phyloP scores from a whole-genome alignment of 768 basidiomycete species.

The Hysterangium stoloniferum region DNA sequence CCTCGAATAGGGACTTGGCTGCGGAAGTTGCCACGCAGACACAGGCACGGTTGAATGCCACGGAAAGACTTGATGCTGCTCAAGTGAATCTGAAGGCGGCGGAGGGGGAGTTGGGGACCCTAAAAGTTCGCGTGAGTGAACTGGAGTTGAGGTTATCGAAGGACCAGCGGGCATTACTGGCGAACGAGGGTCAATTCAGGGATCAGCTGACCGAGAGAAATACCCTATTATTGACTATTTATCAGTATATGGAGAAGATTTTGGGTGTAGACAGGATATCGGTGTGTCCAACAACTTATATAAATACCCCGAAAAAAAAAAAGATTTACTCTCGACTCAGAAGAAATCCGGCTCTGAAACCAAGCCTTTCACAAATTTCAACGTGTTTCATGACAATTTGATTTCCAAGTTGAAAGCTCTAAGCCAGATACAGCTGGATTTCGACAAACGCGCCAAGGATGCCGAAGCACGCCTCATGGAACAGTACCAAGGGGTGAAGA shows the following conservation, averaged over 20 bases:
- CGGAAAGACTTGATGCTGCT: conserved; percentile 80
- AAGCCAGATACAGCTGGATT: conserved; percentile 76
- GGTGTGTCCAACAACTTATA: conserved; percentile 35
- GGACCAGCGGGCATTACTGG: conserved; percentile 66
- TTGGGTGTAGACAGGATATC: conserved; percentile 83
- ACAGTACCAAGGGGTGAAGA: conserved; percentile 69
- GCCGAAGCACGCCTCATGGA: conserved; percentile 67
- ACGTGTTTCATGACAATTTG: conserved; percentile 91
- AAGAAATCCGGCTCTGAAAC: conserved; percentile 76
- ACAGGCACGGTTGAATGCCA: conserved; percentile 76
- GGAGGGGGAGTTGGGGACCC: conserved; percentile 56
- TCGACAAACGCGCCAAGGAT: conserved; percentile 80
- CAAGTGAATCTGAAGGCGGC: conserved; percentile 54
- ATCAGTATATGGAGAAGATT: conserved; percentile 93
- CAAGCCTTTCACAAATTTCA: conserved; percentile 90
- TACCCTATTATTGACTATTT: conserved; percentile 83
- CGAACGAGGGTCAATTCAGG: conserved; percentile 72
- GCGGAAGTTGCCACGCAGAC: conserved; percentile 76
- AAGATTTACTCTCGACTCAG: conserved; percentile 27
- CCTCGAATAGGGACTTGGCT: conserved; percentile 75
- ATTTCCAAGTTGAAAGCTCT: conserved; percentile 80
- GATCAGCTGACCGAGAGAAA: conserved; percentile 93
- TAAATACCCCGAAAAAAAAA: background rate
- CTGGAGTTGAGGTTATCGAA: conserved; percentile 76
- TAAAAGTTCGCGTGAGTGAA: conserved; percentile 58